Conservation (phyloP, 768 basidiomycete species). For the Panaeolus papilionaceus region DNA sequence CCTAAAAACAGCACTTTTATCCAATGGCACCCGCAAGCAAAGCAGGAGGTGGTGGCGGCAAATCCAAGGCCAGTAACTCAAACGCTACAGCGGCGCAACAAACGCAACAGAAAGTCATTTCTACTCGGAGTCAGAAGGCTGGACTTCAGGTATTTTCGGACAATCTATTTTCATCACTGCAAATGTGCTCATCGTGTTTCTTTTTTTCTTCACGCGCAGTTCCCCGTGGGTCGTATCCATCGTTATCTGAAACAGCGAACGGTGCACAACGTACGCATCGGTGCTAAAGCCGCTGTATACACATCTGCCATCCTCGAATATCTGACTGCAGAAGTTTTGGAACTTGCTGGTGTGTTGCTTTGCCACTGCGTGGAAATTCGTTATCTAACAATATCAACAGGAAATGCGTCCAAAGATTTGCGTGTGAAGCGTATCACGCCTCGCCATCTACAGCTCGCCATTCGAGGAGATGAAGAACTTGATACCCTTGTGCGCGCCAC, state of each 20-base stretch:
- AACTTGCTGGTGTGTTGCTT: conserved; percentile 80
- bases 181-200: conserved; percentile 1
- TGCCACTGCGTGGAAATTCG: background rate
- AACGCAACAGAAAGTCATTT: conserved; percentile 43
- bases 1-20: conserved; percentile 7
- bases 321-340: conserved; percentile 94
- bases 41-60: conserved; percentile 59
- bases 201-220: conserved; percentile 49
- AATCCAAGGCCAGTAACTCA: conserved; percentile 57
- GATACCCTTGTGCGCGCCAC: conserved; percentile 94
- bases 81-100: conserved; percentile 36
- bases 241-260: conserved; percentile 92
- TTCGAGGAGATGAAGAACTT: conserved; percentile 97
- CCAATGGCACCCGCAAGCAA: conserved; percentile 56
- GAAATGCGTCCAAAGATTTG: conserved; percentile 97
- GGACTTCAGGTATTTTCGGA: conserved; percentile 73
- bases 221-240: conserved; percentile 98
- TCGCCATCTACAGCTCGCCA: conserved; percentile 93
- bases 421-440: conserved; percentile 97
- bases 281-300: conserved; percentile 97
- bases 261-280: conserved; percentile 93
- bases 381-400: conserved; percentile 42
- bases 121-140: conserved; percentile 83
- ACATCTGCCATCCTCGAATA: conserved; percentile 97
- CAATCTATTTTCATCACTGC: conserved; percentile 21